phyloP scores from a whole-genome alignment of 73 alveolate species.

The Paramecium tetraurelia region DNA sequence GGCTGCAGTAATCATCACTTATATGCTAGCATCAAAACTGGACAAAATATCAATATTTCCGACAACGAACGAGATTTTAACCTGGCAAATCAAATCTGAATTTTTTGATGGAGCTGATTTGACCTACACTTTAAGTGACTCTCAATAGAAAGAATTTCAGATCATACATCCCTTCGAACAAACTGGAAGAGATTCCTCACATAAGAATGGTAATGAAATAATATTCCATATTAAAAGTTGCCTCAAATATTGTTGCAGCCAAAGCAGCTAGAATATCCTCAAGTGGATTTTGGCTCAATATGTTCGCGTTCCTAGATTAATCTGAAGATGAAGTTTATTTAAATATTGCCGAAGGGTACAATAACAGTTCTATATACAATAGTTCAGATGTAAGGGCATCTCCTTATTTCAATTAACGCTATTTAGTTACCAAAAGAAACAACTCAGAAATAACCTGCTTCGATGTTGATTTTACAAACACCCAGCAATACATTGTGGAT shows the following conservation, averaged over 20 bases:
- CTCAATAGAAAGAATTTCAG: neutral
- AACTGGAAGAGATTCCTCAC: neutral
- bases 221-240: neutral
- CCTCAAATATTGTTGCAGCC: neutral
- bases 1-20: neutral
- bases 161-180: neutral
- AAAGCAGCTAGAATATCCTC: neutral
- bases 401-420: neutral
- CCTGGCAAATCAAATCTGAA: neutral
- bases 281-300: slow-evolving; percentile 2
- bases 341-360: slow-evolving; percentile 2
- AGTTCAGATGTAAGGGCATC: neutral
- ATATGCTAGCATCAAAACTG: neutral
- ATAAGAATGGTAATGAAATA: neutral
- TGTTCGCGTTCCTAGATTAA: neutral
- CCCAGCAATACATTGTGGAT: neutral
- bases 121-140: neutral
- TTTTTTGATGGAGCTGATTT: slow-evolving; percentile 29
- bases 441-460: neutral
- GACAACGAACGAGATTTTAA: neutral
- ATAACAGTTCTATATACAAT: neutral
- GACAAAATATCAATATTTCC: neutral
- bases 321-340: neutral
- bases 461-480: neutral
- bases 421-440: neutral